Evolutionary conservation across 2,329 filamentous ascomycete species (phyloP), one percentile per base, ranked within the genome.

Genomic region (Hypoxylon sp.): DNA sequence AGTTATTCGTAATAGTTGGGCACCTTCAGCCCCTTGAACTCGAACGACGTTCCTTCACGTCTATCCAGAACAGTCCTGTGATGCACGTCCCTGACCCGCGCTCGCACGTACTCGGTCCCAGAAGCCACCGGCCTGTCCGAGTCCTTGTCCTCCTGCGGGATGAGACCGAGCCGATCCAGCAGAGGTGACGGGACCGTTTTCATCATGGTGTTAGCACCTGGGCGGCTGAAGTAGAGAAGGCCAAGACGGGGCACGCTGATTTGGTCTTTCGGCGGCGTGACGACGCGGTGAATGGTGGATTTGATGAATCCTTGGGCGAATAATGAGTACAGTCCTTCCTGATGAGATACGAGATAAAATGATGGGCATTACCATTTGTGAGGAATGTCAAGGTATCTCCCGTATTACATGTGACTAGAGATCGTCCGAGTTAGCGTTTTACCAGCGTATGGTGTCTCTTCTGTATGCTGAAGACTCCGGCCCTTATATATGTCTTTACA

Each of bases 321-420:
- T 40, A 37, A 18, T 31, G 8, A 18, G 46, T 55, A 4, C 31
- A 54, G 52, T 29, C 11, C n/a, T n/a, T 15, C 7, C 10, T 13
- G 10, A n/a, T n/a, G 11, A 18, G 21, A 69, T 4, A 76, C 75
- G 65, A 75, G 76, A 47, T 76, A 77, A 48, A 78, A n/a, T 26
- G 31, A 9, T 38, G 6, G 11, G 10, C 37, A 15, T 45, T 48
- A 65, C 65, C 68, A 13, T 69, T 69, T 10, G 65, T 81, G 13
- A 82, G 68, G 17, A 77, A 77, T 2, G 75, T 74, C 31, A 82
- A 65, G 0, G 79, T 75, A 64, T 82, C 80, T 6, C 76, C 78
- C 2, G 79, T 75, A 40, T 82, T 82, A 38, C 80, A 78, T 0
- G 78, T 81, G 20, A 82, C 56, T 63, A 41, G 1, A 31, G 5